Conservation (phyloP, 2,329 filamentous ascomycete genomes). For the Diaporthe amygdali region DNA sequence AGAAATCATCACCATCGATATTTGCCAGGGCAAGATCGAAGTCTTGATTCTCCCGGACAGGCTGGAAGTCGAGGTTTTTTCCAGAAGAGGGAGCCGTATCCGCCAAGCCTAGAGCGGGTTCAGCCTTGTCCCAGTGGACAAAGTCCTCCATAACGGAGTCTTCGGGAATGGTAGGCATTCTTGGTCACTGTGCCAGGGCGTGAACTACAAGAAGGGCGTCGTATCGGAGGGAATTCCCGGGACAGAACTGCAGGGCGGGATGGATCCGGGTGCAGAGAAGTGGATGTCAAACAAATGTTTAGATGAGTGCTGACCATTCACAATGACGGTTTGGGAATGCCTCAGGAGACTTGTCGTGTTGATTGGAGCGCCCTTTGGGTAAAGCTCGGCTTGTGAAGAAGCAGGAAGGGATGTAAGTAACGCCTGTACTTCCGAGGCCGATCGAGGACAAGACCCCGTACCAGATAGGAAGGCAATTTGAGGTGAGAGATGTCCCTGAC, state of each 20-base stretch:
- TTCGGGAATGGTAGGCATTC: conserved; percentile 30
- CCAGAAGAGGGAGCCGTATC: conserved; percentile 41
- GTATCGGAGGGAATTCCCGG: conserved; percentile 2
- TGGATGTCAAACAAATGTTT: conserved; percentile 3
- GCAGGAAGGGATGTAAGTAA: not conserved
- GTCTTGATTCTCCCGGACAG: conserved; percentile 35
- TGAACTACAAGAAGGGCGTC: conserved; percentile 21
- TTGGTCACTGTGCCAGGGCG: conserved; percentile 13
- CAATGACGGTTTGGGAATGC: not conserved
- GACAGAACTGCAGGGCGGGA: conserved; percentile 2
- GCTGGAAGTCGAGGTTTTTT: conserved; percentile 35
- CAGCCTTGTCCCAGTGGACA: conserved; percentile 65
- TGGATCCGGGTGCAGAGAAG: conserved; percentile 7
- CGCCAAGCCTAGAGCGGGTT: conserved; percentile 33
- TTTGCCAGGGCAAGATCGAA: conserved; percentile 62
- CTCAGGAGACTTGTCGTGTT: not conserved
- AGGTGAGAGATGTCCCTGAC: conserved; percentile 9
- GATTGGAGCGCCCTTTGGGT: conserved; percentile 9
- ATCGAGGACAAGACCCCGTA: not conserved
- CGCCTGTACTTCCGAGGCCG: not conserved
- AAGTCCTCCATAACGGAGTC: conserved; percentile 58
- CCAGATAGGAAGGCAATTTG: not conserved
- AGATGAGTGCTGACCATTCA: conserved; percentile 14
- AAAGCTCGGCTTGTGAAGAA: not conserved
- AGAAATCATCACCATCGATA: conserved; percentile 63